Base-by-base conservation (phyloP, 345 rosid species). In the Eucalyptus pumila region DNA sequence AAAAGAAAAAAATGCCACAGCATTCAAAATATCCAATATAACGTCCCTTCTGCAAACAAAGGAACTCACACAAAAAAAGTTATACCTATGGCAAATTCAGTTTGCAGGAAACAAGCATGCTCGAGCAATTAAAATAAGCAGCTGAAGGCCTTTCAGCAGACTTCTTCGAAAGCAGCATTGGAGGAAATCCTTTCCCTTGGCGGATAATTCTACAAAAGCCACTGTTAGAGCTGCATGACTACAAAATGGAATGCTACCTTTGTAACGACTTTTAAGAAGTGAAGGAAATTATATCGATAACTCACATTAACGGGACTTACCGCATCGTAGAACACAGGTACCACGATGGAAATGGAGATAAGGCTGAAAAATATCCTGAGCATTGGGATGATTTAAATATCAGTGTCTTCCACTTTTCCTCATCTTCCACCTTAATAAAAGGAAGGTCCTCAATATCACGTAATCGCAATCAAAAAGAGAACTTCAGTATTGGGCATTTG, bases 81-180 rank as follows among this genome's bases (percentile, higher is more conserved):
- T 27, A 27, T 60, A 26, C n/a, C 32, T 60, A 26, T 60, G 32
- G 67, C 13, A 24, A 56, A 56, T 56, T 60, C 87, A 91, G 87
- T 91, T 91, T 93, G 94, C 86, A 96, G 32, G 91, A 95, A 96
- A 60, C 92, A 56, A 26, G 30, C 92, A 91, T 97, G 99, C 88
- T 95, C 97, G 60, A 96, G 92, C 90, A 51, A 51, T 51, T 51
- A 51, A 51, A 51, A 51, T 16, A 51, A 88, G 94, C 87, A 23
- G 99, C 99, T 3, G 95, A 91, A 50, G 99, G 94, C 91, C 99
- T 93, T 67, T 95, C 96, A 23, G 98, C 98, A 81, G 99, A 98
- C 87, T 96, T 93, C 99, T 94, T 88, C 52, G 94, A 88, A 97
- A 96, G 91, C 99, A 97, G 81, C 92, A 91, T 80, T 90, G 88